Conservation (phyloP, 805 yeast genomes). For the Suhomyces sp. region DNA sequence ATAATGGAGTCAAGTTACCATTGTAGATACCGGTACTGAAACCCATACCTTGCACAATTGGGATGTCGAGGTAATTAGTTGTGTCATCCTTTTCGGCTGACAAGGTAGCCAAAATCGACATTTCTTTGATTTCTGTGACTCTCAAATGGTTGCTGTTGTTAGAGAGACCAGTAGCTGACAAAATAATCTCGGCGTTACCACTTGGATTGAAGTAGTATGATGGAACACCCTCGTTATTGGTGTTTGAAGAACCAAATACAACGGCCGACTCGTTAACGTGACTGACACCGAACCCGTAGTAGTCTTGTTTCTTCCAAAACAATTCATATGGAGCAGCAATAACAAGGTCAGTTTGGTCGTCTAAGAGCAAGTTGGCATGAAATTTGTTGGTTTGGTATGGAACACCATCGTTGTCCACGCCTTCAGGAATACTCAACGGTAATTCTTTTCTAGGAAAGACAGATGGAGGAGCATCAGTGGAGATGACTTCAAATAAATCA, state of each 20-base stretch:
- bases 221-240: conserved; percentile 38
- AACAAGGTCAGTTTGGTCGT: conserved; percentile 49
- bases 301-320: conserved; percentile 47
- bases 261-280: conserved; percentile 48
- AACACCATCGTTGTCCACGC: conserved; percentile 41
- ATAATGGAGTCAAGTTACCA: conserved; percentile 50
- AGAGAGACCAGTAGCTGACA: conserved; percentile 52
- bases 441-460: conserved; percentile 46
- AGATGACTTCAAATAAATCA: conserved; percentile 49
- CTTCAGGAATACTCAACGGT: conserved; percentile 45
- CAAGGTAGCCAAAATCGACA: conserved; percentile 49
- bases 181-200: conserved; percentile 50
- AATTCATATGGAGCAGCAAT: conserved; percentile 68
- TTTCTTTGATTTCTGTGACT: conserved; percentile 46
- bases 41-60: conserved; percentile 62
- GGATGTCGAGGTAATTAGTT: conserved; percentile 42
- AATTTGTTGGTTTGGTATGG: conserved; percentile 74
- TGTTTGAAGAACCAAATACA: conserved; percentile 46
- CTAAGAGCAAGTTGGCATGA: conserved; percentile 62
- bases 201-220: conserved; percentile 56
- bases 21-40: conserved; percentile 50
- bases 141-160: conserved; percentile 33
- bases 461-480: conserved; percentile 41
- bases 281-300: conserved; percentile 60
- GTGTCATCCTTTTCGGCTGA: conserved; percentile 26